Evolutionary conservation across 495 filamentous ascomycete species (phyloP).

Genomic region (Trichodelitschia bisporula): DNA sequence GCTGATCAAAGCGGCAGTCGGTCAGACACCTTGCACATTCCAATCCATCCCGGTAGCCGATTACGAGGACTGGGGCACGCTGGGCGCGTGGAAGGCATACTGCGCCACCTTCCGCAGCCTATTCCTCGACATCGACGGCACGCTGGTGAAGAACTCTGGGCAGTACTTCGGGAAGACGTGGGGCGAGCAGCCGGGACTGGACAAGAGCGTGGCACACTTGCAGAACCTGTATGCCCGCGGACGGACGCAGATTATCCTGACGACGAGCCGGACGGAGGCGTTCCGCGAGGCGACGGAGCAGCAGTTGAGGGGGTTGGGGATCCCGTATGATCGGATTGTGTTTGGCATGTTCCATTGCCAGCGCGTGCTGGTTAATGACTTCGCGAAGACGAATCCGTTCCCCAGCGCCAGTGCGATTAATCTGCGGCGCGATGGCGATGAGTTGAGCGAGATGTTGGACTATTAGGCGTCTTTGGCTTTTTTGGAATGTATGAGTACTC

Average conservation of each 20-base stretch:
- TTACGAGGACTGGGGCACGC: slow-evolving; percentile 1
- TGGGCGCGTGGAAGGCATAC: not conserved
- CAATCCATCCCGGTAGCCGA: not conserved
- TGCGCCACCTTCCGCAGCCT: not conserved
- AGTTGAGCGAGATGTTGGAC: too few species aligned
- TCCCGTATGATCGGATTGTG: too few species aligned
- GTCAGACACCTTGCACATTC: not conserved
- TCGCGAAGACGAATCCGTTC: too few species aligned
- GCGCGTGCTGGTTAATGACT: too few species aligned
- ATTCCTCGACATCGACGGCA: not conserved
- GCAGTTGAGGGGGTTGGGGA: too few species aligned
- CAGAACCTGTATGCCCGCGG: not conserved
- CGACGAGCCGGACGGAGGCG: too few species aligned
- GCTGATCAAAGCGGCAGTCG: not conserved
- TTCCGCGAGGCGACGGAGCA: too few species aligned
- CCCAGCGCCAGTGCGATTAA: too few species aligned
- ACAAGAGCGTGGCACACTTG: not conserved
- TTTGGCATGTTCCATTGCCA: too few species aligned
- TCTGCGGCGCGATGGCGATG: too few species aligned
- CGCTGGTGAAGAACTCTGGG: not conserved
- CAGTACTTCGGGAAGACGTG: not conserved
- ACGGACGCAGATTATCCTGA: not conserved
- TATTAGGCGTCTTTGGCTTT: too few species aligned
- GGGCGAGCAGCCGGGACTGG: not conserved
- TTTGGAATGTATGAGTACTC: too few species aligned